Percentiles rank a stretch among this genome's conserved stretches.
These are phyloP conservation scores for Rhodomyrtus tomentosa DNA, from an alignment of 345 rosid species.

Conservation along the genomic window DNA sequence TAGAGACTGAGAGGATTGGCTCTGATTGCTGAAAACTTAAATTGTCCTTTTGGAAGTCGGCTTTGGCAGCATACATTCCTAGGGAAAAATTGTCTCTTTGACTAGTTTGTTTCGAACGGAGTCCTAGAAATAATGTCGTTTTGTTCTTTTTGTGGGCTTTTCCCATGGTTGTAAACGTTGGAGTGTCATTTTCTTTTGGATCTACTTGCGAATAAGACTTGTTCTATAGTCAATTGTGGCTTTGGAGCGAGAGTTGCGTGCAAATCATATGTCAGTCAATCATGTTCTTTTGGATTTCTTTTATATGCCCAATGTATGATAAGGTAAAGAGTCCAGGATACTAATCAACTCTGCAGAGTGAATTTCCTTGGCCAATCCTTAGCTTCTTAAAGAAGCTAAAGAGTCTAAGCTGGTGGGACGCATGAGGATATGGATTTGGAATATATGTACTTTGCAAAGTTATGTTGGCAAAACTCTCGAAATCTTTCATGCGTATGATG, in stretches of 20 bases:
- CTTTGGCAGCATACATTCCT: not conserved
- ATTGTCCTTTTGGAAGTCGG: not conserved
- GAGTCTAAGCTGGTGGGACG: not conserved
- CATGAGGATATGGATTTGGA: not conserved
- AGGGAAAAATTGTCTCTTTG: not conserved
- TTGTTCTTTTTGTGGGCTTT: not conserved
- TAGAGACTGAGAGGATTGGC: not conserved
- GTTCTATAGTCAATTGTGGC: not conserved
- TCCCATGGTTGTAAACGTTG: not conserved
- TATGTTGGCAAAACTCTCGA: not conserved
- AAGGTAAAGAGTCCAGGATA: not conserved
- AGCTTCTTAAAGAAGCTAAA: no score
- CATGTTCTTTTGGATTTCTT: not conserved
- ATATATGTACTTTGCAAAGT: not conserved
- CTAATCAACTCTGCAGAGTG: not conserved
- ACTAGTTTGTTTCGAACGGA: not conserved
- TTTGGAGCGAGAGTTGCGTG: not conserved
- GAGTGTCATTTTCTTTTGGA: not conserved
- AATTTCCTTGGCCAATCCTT: not conserved
- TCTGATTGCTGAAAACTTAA: not conserved
- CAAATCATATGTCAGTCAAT: not conserved
- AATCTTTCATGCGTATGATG: not conserved
- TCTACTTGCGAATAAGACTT: not conserved
- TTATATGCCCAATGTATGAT: not conserved
- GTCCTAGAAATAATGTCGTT: not conserved